Base-by-base conservation (phyloP, 2,329 filamentous ascomycete species). In the Penicillium sp. region DNA sequence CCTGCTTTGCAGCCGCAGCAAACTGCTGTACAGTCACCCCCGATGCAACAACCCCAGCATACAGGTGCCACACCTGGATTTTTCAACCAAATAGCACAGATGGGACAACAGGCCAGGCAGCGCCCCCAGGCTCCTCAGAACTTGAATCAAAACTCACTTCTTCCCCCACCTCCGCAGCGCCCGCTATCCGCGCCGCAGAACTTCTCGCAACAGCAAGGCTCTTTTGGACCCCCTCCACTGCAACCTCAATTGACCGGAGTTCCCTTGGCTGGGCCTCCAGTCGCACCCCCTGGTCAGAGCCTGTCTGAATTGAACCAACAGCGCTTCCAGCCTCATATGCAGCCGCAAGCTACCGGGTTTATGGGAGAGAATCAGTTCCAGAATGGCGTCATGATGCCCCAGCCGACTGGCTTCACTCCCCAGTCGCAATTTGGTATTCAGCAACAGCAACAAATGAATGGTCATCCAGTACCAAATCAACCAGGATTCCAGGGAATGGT, bases 171-270 rank as follows among this genome's bases (percentile, higher is more conserved):
- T 19, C 91, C 92, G 11, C 84, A 87, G 52, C 84, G 95, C 59
- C 89, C 95, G 8, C 82, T 95, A 13, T 97, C 93, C 41, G 93
- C 95, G 39, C 93, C 95, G 26, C 90, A 91, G 71, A 90, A 91
- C 53, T 88, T 81, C 58, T 75, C 85, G 49, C 89, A 89, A 68
- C 86, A 87, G 69, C 86, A 86, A 46, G 92, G 83, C 73, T 83
- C 81, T 5, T 95, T 96, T 72, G 84, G 84, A 8, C 84, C 89
- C 19, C 86, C 90, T 49, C 87, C 90, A 16, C 76, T 97, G 64
- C 88, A 93, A 71, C 87, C 91, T 52, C 93, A 97, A 71, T 84
- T 93, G 74, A 97, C 95, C 5, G 92, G 93, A 9, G 65, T 82
- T 53, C 82, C 84, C 62, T 84, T 86, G 68, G 78, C 78, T 11